Evolutionary conservation across 371 early-diverging fungal genomes (phyloP), one percentile per base, ranked within the genome.

Genomic region (Lichtheimia ramosa): DNA sequence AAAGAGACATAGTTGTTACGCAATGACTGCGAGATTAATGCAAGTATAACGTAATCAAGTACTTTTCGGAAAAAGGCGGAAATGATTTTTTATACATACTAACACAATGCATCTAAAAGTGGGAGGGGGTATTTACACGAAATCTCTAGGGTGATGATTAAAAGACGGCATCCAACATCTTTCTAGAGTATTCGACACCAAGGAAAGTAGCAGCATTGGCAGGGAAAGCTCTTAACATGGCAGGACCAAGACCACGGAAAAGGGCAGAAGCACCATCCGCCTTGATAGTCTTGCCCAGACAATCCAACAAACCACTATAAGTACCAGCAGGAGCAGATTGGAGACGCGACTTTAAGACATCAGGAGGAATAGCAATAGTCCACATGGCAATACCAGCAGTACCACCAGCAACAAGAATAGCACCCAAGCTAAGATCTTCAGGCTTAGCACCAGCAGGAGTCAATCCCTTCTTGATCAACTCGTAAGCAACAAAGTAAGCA

Each of bases 401-500:
- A 72, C 98, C 99, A 75, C 99, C 99, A 58, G 99, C 95, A 65
- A 94, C 90, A 63, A 98, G 74, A 43, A 95, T 90, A 16, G 97
- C 89, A 39, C 88, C 81, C 20, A 90, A 82, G 63, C 83, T 87
- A 62, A 89, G 73, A 46, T 90, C 84, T 56, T 86, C 85, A 59
- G 92, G 89, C 51, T 83, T 79, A 55, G 87, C 68, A 58, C 87
- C 88, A 24, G 64, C 83, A 62, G 89, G 91, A 59, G 91, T 92
- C 63, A 98, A 80, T 18, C 79, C 54, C 62, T 84, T 80, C 82
- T 97, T 94, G 81, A 92, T 77, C 54, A 86, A 65, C 77, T 98
- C 99, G 71, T 97, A 98, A 10, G 92, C 93, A 63, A 92, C 95
- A 90, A 88, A 97, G 95, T 96, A 98, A n/a, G 96, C 96, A 46